Conservation (phyloP, 768 basidiomycete species). For the Boletellus ananas region DNA sequence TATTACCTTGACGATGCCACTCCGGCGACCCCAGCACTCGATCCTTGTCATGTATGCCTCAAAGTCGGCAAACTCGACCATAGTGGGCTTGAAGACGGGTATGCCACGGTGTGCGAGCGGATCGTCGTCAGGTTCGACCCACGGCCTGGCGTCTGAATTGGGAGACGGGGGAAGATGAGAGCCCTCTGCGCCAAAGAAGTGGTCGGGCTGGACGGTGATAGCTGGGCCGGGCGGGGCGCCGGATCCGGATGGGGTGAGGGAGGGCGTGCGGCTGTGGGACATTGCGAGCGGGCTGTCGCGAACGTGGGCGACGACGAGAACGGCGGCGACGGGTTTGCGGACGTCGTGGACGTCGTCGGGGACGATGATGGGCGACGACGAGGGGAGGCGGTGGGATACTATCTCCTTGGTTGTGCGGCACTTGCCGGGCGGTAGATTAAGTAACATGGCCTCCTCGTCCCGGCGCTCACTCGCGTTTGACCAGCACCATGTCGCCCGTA, state of each 20-base stretch:
- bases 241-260: slow-evolving; percentile 44
- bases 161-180: slow-evolving; percentile 53
- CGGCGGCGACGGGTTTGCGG: neutral
- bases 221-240: slow-evolving; percentile 41
- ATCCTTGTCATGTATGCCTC: slow-evolving; percentile 85
- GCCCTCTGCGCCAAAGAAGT: slow-evolving; percentile 67
- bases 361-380: neutral
- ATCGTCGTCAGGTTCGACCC: slow-evolving; percentile 78
- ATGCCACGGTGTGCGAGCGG: slow-evolving; percentile 83
- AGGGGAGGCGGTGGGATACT: neutral
- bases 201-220: slow-evolving; percentile 68
- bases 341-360: slow-evolving; percentile 11
- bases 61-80: slow-evolving; percentile 90
- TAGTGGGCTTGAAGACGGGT: slow-evolving; percentile 92
- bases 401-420: slow-evolving; percentile 8
- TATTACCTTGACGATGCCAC: slow-evolving; percentile 95
- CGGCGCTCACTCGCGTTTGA: neutral
- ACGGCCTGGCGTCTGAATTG: slow-evolving; percentile 55
- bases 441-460: neutral
- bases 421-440: slow-evolving; percentile 6
- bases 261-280: slow-evolving; percentile 27
- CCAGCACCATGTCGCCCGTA: slow-evolving; percentile 25
- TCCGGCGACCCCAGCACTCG: slow-evolving; percentile 85
- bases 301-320: neutral
- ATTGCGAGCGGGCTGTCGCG: slow-evolving; percentile 7